Evolutionary conservation across 352 stramenopile species (phyloP).

Genomic region (Elongisporangium anandrum): DNA sequence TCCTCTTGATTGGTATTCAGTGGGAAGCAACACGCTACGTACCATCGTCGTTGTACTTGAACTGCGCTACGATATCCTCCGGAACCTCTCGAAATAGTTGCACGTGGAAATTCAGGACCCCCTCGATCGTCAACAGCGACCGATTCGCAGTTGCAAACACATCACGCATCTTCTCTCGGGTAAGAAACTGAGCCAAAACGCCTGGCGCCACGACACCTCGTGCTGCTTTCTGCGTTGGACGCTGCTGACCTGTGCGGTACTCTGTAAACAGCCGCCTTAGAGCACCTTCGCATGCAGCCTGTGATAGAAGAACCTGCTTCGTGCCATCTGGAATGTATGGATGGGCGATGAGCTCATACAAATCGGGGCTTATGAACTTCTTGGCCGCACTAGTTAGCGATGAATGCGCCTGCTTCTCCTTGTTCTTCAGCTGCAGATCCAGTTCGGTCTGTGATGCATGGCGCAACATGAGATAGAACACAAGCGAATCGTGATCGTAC

Average conservation of each 20-base stretch:
- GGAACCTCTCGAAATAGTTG: conserved; percentile 45
- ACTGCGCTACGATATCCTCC: conserved; percentile 72
- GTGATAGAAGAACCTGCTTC: conserved; percentile 40
- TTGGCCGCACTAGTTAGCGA: conserved; percentile 27
- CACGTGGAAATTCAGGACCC: conserved; percentile 38
- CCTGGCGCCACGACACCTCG: conserved; percentile 10
- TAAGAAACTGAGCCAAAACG: conserved; percentile 37
- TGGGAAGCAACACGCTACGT: background rate
- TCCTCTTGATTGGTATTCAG: too few relatives aligned
- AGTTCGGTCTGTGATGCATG: conserved; percentile 41
- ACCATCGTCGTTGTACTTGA: conserved; percentile 84
- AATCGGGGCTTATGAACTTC: conserved; percentile 32
- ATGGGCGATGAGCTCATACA: conserved; percentile 32
- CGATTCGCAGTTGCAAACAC: conserved; percentile 8
- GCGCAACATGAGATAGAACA: conserved; percentile 62
- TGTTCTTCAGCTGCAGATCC: conserved; percentile 44
- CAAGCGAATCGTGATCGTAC: conserved; percentile 51
- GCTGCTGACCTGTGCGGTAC: background rate
- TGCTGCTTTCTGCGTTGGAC: background rate
- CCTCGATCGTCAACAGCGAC: conserved; percentile 20
- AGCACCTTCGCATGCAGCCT: conserved; percentile 26
- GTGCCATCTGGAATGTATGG: conserved; percentile 52
- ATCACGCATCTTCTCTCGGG: conserved; percentile 22
- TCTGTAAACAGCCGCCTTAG: conserved; percentile 9
- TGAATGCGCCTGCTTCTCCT: conserved; percentile 56